phyloP scores from a whole-genome alignment of 495 filamentous ascomycete species.

The Alectoria sarmentosa region DNA sequence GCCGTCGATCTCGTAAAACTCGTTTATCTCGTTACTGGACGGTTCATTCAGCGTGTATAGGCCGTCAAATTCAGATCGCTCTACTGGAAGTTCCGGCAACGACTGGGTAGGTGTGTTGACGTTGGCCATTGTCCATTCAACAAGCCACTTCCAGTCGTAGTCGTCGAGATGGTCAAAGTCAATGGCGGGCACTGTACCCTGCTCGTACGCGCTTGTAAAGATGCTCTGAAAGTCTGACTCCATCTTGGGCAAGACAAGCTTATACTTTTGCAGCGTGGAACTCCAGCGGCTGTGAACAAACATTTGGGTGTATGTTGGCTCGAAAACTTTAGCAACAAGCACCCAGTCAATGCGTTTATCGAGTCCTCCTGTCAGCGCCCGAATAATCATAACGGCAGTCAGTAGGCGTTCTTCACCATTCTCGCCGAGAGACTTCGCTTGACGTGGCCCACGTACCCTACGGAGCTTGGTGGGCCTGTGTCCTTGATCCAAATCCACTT shows the following conservation, averaged over 20 bases:
- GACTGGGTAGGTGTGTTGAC: constrained; percentile 38
- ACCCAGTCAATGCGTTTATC: constrained; percentile 67
- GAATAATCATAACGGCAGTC: constrained; percentile 65
- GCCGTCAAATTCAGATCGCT: constrained; percentile 43
- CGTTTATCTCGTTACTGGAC: constrained; percentile 29
- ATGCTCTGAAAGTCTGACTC: constrained; percentile 67
- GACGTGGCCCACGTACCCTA: constrained; percentile 16
- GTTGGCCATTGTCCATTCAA: constrained; percentile 62
- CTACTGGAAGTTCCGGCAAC: constrained; percentile 45
- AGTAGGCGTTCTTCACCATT: constrained; percentile 41
- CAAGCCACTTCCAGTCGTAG: constrained; percentile 70
- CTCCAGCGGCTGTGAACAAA: constrained; percentile 57
- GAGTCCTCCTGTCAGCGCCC: constrained; percentile 65
- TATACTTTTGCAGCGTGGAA: constrained; percentile 48
- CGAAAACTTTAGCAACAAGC: constrained; percentile 56
- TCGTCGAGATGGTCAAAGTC: constrained; percentile 61
- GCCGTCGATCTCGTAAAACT: constrained; percentile 37
- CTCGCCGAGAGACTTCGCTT: constrained; percentile 6
- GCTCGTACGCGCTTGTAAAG: constrained; percentile 70
- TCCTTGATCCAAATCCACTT: not conserved
- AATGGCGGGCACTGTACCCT: constrained; percentile 57
- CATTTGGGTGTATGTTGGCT: constrained; percentile 47
- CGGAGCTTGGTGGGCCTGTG: constrained; percentile 13
- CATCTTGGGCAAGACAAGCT: constrained; percentile 57
- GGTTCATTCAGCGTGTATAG: constrained; percentile 42